phyloP scores from a whole-genome alignment of 345 rosid species.

The Camelina hispida region DNA sequence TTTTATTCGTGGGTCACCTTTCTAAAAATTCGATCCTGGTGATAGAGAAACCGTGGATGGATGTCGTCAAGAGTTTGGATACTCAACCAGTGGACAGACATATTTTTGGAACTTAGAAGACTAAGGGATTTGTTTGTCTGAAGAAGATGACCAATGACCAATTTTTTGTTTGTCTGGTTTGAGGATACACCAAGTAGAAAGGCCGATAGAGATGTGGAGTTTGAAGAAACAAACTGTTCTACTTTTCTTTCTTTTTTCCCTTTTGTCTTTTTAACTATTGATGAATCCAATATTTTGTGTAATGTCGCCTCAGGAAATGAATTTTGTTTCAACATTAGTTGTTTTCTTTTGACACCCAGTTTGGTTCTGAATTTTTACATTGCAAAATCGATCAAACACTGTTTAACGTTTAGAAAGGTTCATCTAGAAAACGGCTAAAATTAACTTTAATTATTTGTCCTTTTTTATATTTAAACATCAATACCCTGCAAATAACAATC shows the following conservation, averaged over 20 bases:
- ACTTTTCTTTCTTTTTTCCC: not conserved
- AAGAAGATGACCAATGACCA: slow-evolving; percentile 7
- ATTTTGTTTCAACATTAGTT: slow-evolving; percentile 27
- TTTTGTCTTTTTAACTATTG: not conserved
- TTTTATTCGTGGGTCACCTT: slow-evolving; percentile 83
- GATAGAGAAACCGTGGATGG: slow-evolving; percentile 91
- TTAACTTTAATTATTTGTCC: no score
- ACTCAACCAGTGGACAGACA: slow-evolving; percentile 90
- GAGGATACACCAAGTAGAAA: not conserved
- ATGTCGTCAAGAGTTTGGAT: slow-evolving; percentile 76
- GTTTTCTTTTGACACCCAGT: not conserved
- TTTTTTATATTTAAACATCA: no score
- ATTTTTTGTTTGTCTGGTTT: slow-evolving; percentile 30
- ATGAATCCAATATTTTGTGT: slow-evolving; percentile 35
- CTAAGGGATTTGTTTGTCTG: not conserved
- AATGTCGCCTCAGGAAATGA: slow-evolving; percentile 17
- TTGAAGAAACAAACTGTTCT: slow-evolving; percentile 23
- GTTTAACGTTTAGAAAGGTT: no score
- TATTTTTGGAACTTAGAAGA: slow-evolving; percentile 69
- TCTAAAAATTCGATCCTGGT: slow-evolving; percentile 74
- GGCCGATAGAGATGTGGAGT: slow-evolving; percentile 18
- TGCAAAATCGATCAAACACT: no score
- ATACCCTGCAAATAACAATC: no score
- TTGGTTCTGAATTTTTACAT: not conserved
- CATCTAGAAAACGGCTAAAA: no score